phyloP scores from a whole-genome alignment of 2,329 filamentous ascomycete species.

The Xylaria sp. region DNA sequence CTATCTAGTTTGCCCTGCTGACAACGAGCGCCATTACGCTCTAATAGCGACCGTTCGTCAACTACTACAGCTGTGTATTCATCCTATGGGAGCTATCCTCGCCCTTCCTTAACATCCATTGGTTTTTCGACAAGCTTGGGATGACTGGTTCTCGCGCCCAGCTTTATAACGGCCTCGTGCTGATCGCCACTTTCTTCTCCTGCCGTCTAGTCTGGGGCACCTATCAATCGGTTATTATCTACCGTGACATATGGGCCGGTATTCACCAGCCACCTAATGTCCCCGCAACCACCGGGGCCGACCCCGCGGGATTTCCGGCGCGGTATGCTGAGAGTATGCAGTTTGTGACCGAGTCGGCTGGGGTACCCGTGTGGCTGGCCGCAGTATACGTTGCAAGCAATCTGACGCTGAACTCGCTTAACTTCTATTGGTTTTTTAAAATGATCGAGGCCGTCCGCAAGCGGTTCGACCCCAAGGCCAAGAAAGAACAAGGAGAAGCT shows the following conservation, averaged over 20 bases:
- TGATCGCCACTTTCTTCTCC: conserved; percentile 76
- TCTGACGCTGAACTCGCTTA: conserved; percentile 73
- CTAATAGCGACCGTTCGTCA: conserved; percentile 76
- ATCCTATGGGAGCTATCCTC: conserved; percentile 88
- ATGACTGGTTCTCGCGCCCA: conserved; percentile 77
- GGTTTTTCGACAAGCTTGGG: conserved; percentile 87
- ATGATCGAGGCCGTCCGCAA: conserved; percentile 83
- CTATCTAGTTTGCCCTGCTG: not conserved
- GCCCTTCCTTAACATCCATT: conserved; percentile 86
- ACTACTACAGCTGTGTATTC: conserved; percentile 81
- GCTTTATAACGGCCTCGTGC: conserved; percentile 76
- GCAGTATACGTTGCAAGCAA: conserved; percentile 72
- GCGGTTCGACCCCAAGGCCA: conserved; percentile 64
- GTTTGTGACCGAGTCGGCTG: conserved; percentile 55
- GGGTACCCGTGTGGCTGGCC: conserved; percentile 73
- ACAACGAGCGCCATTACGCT: not conserved
- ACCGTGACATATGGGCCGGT: conserved; percentile 70
- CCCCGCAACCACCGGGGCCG: conserved; percentile 42
- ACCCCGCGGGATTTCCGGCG: conserved; percentile 43
- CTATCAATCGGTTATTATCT: conserved; percentile 71
- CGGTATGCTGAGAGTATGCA: conserved; percentile 52
- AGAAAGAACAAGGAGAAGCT: conserved; percentile 44
- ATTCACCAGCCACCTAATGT: conserved; percentile 51
- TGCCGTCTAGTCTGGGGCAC: conserved; percentile 80
- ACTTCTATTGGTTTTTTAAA: conserved; percentile 86